phyloP scores from a whole-genome alignment of 345 rosid genomes.

The Hibiscus mutabilis region DNA sequence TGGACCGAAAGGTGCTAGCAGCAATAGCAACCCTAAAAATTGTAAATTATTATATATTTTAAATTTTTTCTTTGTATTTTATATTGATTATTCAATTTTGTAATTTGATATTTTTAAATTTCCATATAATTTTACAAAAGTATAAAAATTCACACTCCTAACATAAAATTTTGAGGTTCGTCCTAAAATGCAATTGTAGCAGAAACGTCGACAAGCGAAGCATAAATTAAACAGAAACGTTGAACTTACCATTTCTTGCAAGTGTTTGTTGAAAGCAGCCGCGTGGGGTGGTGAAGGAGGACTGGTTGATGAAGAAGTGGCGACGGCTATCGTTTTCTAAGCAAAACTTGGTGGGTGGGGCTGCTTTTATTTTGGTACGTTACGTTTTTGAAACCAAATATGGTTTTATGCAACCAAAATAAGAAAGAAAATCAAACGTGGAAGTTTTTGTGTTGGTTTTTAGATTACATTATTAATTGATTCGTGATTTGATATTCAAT shows the following conservation, averaged over 20 bases:
- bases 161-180: too few relatives aligned
- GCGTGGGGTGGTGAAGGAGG: not conserved
- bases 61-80: too few relatives aligned
- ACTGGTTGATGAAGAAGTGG: not conserved
- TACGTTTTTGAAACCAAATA: not conserved
- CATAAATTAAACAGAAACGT: too few relatives aligned
- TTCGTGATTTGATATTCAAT: not conserved
- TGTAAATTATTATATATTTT: too few relatives aligned
- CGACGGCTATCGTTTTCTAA: not conserved
- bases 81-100: too few relatives aligned
- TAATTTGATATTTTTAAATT: too few relatives aligned
- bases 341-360: not conserved
- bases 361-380: not conserved
- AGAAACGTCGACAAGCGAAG: too few relatives aligned
- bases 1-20: too few relatives aligned
- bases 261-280: not conserved
- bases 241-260: not conserved
- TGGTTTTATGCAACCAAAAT: not conserved
- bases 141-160: too few relatives aligned
- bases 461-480: not conserved
- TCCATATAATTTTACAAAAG: too few relatives aligned
- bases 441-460: not conserved
- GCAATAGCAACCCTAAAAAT: too few relatives aligned
- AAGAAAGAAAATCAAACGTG: not conserved
- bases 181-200: too few relatives aligned